Conservation (phyloP, 306 rosid species). For the Prunus fruticosa region DNA sequence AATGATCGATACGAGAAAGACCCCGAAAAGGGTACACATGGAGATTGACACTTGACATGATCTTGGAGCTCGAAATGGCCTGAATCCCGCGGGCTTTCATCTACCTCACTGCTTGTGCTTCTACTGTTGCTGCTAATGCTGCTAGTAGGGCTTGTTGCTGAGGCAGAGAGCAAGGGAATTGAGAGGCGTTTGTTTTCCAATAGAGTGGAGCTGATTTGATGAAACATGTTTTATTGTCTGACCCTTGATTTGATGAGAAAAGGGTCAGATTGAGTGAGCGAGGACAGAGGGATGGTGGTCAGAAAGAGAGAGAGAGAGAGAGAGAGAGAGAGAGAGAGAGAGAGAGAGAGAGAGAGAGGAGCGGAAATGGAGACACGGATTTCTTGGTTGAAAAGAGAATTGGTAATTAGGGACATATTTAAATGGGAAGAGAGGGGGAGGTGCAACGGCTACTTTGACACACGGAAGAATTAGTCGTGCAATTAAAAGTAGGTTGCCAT, state of each 20-base stretch:
- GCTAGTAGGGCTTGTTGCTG: slow-evolving; percentile 12
- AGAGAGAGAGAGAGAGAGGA: slow-evolving; percentile 17
- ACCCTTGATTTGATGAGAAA: neutral
- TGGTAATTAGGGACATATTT: slow-evolving; percentile 14
- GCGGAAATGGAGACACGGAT: slow-evolving; percentile 20
- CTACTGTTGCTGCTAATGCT: slow-evolving; percentile 23
- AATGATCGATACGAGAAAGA: slow-evolving; percentile 45
- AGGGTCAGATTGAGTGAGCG: neutral
- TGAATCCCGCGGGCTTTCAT: slow-evolving; percentile 43
- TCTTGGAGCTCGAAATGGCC: slow-evolving; percentile 27
- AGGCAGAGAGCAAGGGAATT: slow-evolving; percentile 39
- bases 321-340: neutral
- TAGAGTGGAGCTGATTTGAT: slow-evolving; percentile 20
- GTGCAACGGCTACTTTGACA: slow-evolving; percentile 66
- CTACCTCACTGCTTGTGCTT: slow-evolving; percentile 35
- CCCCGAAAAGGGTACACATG: slow-evolving; percentile 33
- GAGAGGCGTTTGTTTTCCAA: slow-evolving; percentile 25
- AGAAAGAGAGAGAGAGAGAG: neutral
- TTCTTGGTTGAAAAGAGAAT: slow-evolving; percentile 36
- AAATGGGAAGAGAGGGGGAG: slow-evolving; percentile 19
- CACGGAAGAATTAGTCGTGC: slow-evolving; percentile 8
- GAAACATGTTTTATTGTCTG: neutral
- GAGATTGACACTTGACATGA: slow-evolving; percentile 5
- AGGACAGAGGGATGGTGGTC: neutral
- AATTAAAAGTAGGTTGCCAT: slow-evolving; percentile 15